A percentile compares a stretch with the other conserved stretches of the same genome.
Conservation (phyloP, 1,284 basidiomycete species). For the Xerocomus alliaceus region DNA sequence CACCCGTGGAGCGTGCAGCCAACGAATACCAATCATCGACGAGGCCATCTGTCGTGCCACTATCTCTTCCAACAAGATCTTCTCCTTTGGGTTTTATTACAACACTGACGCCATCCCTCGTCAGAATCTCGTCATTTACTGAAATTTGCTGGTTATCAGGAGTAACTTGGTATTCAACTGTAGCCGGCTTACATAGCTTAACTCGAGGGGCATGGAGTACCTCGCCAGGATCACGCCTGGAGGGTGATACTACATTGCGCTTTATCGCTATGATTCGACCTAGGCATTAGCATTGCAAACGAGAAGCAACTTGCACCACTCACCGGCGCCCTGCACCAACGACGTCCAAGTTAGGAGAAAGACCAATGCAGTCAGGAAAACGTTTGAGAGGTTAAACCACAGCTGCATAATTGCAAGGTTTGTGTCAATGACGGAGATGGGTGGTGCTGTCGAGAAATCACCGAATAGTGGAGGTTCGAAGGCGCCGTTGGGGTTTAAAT, state of each 20-base stretch:
- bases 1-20: slow-evolving; percentile 1
- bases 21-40: neutral
- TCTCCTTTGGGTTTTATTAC: neutral
- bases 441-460: neutral
- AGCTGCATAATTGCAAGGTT: slow-evolving; percentile 8
- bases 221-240: neutral
- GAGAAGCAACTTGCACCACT: slow-evolving; percentile 5
- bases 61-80: neutral
- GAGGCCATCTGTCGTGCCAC: no score
- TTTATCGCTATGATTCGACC: slow-evolving; percentile 5
- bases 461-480: neutral
- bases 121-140: slow-evolving; percentile 1
- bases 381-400: neutral
- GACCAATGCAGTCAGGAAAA: neutral
- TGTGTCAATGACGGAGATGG: neutral
- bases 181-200: slow-evolving; percentile 4
- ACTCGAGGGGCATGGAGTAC: neutral
- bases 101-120: neutral
- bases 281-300: neutral
- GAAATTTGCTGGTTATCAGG: neutral
- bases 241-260: no score
- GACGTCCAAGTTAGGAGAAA: slow-evolving; percentile 11
- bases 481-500: slow-evolving; percentile 12
- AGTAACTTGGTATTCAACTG: neutral
- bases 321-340: slow-evolving; percentile 15